Conservation (phyloP, 331 rosid species). For the Pyrus hybrid region DNA sequence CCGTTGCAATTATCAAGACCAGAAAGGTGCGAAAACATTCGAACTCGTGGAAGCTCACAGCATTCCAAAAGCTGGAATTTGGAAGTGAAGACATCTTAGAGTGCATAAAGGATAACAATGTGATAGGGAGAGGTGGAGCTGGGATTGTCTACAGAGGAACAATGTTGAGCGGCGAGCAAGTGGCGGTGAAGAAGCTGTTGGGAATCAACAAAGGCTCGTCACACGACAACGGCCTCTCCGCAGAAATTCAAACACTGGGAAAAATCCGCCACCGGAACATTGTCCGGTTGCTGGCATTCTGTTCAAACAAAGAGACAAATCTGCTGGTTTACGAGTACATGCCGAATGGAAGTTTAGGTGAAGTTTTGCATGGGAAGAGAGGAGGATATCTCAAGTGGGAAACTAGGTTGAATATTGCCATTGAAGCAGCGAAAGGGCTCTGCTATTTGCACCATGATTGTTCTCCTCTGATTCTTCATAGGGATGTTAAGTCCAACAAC, state of each 20-base stretch:
- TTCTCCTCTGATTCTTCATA: constrained; percentile 65
- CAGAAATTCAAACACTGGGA: constrained; percentile 68
- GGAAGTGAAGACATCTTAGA: constrained; percentile 54
- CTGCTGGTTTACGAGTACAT: constrained; percentile 74
- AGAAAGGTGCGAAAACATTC: constrained; percentile 33
- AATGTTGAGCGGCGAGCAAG: constrained; percentile 60
- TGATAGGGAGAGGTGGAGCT: constrained; percentile 82
- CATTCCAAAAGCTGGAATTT: constrained; percentile 68
- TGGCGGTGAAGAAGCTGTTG: constrained; percentile 70
- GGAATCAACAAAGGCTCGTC: constrained; percentile 65
- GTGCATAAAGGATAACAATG: constrained; percentile 62
- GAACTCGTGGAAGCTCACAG: constrained; percentile 59
- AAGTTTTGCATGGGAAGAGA: constrained; percentile 64
- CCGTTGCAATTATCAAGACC: constrained; percentile 48
- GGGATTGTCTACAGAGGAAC: constrained; percentile 68
- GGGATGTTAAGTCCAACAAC: constrained; percentile 85
- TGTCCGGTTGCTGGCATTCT: constrained; percentile 63
- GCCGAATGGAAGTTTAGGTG: constrained; percentile 77
- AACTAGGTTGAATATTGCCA: constrained; percentile 62
- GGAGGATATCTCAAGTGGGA: constrained; percentile 69
- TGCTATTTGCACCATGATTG: constrained; percentile 87
- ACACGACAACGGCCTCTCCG: constrained; percentile 69
- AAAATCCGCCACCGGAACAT: constrained; percentile 76
- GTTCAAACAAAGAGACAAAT: constrained; percentile 65
- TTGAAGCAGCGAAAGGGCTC: constrained; percentile 78